Base-by-base conservation (phyloP, 371 early-diverging fungal species). In the Blakeslea trispora region DNA sequence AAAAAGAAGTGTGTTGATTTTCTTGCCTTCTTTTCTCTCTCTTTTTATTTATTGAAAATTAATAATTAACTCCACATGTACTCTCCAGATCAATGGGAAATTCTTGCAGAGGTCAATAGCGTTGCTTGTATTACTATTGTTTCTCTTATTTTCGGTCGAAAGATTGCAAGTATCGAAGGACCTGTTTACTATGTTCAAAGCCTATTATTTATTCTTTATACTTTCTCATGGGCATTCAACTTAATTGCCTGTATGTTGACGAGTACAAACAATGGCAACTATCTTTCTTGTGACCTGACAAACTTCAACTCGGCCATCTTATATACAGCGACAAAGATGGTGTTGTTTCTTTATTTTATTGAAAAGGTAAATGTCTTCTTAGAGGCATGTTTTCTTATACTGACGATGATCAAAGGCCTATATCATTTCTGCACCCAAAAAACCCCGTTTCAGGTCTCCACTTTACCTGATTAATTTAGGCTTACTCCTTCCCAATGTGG, bases 131-230 rank as follows among this genome's bases (percentile, higher is more conserved):
- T 83, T 56, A 77, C 82, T 1, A 49, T 71, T 13, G 61, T 83
- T 32, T 83, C 81, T 10, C 57, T 80, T 31, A 62, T 81, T 15
- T 79, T 81, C 58, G 84, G 84, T 13, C 72, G 84, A 52, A 83
- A 80, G 55, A 46, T 78, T 0, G 77, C 81, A 1, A 66, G 71
- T 45, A 59, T 70, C 7, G 73, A 78, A 22, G 78, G 81, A 1
- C 68, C 76, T 3, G 51, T 81, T 22, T 71, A 74, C 47, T 83
- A 83, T 53, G 65, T 77, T 3, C 77, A 79, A 21, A 69, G 66
- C 32, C 54, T 83, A 17, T 56, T 81, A 10, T 57, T 81, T 3
- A 35, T 66, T 0, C 55, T 81, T 17, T 81, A 79, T 47, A 59
- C 64, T 11, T 18, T 74, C 7, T 66, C 78, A 3, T 83, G 82